phyloP scores from a whole-genome alignment of 2,329 filamentous ascomycete species.

The Talaromyces sp. region DNA sequence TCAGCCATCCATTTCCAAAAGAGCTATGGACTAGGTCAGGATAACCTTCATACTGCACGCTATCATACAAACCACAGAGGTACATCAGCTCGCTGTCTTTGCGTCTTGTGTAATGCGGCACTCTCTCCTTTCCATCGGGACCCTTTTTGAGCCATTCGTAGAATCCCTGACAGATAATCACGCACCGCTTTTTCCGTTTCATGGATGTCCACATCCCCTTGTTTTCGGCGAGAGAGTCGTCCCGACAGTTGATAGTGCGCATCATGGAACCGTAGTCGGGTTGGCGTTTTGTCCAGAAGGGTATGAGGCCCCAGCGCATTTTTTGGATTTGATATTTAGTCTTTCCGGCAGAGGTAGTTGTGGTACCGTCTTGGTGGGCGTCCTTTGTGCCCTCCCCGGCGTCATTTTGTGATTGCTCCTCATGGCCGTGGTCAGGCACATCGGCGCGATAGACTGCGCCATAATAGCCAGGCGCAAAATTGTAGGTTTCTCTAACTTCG shows the following conservation, averaged over 20 bases:
- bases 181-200: conserved; percentile 83
- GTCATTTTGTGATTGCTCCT: conserved; percentile 24
- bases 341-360: conserved; percentile 7
- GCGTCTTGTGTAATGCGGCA: conserved; percentile 78
- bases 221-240: conserved; percentile 73
- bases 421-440: conserved; percentile 55
- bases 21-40: too few relatives aligned
- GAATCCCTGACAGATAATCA: conserved; percentile 87
- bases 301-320: conserved; percentile 95
- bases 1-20: too few relatives aligned
- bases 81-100: conserved; percentile 81
- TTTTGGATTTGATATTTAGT: conserved; percentile 76
- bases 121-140: conserved; percentile 66
- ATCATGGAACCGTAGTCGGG: conserved; percentile 73
- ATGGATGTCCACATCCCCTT: conserved; percentile 88
- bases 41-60: conserved; percentile 71
- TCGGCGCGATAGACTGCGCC: conserved; percentile 84
- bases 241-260: conserved; percentile 92
- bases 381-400: background rate
- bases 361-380: conserved; percentile 14
- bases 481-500: conserved; percentile 71
- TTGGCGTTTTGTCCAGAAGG: conserved; percentile 85
- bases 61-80: conserved; percentile 90
- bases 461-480: conserved; percentile 84
- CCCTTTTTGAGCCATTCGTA: conserved; percentile 91